Percentiles rank a stretch among this genome's conserved stretches.
These are phyloP conservation scores for Mycothermus thermophilus DNA, from an alignment of 495 filamentous ascomycete species.

Conservation along the genomic window DNA sequence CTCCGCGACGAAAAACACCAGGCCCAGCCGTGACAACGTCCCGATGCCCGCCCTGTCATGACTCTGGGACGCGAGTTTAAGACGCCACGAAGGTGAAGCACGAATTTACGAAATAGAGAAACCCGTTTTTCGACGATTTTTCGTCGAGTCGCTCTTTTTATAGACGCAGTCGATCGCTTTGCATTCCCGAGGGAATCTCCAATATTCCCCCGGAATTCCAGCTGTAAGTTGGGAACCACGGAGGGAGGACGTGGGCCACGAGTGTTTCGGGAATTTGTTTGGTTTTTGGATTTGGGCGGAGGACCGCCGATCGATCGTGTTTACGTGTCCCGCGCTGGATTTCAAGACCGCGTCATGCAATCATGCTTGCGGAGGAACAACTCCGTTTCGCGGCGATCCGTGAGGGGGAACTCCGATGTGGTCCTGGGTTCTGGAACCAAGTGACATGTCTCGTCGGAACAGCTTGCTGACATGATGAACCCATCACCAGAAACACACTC, in stretches of 20 bases:
- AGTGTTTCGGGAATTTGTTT: too few species aligned
- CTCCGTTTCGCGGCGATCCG: too few species aligned
- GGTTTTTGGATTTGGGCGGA: too few species aligned
- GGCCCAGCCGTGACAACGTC: constrained; percentile 11
- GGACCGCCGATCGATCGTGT: too few species aligned
- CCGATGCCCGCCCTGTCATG: constrained; percentile 23
- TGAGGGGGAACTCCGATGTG: too few species aligned
- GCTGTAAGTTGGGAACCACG: constrained; percentile 12
- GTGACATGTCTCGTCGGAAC: not conserved
- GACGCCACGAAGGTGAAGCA: constrained; percentile 15
- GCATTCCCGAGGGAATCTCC: not conserved
- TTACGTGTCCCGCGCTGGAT: too few species aligned
- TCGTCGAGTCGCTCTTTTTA: constrained; percentile 38
- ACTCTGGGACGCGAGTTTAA: constrained; percentile 18
- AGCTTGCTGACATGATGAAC: constrained; percentile 14
- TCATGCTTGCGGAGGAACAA: too few species aligned
- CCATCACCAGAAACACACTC: constrained; percentile 35
- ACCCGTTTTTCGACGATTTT: constrained; percentile 15
- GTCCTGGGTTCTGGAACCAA: constrained; percentile 3
- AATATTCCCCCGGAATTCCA: constrained; percentile 6
- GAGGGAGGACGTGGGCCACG: not conserved
- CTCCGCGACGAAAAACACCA: constrained; percentile 8
- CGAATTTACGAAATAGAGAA: constrained; percentile 1
- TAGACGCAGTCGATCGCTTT: constrained; percentile 9
- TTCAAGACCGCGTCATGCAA: too few species aligned